phyloP scores from a whole-genome alignment of 176 grass and related monocot genomes.

The Zea luxurians region DNA sequence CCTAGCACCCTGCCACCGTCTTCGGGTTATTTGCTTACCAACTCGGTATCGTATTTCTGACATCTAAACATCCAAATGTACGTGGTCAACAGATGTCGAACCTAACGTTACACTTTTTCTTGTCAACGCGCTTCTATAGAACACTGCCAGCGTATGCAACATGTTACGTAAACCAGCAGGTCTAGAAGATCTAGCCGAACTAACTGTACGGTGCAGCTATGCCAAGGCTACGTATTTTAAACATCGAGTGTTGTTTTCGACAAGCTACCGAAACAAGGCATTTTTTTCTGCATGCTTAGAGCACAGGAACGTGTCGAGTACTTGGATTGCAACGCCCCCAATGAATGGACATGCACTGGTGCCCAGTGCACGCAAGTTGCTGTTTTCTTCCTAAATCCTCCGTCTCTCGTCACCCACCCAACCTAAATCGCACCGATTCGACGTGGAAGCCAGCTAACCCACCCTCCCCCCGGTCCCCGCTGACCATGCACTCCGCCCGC shows the following conservation, averaged over 20 bases:
- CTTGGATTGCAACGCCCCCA: not conserved
- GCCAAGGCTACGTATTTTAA: not conserved
- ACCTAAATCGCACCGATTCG: slow-evolving; percentile 48
- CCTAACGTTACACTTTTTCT: not conserved
- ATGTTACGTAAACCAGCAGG: no score
- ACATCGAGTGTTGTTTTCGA: not conserved
- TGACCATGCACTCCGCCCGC: slow-evolving; percentile 8
- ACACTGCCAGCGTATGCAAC: not conserved
- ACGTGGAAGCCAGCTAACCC: slow-evolving; percentile 67
- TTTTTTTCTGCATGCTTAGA: no score
- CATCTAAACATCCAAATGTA: not conserved
- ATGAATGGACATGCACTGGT: not conserved
- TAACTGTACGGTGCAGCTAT: not conserved
- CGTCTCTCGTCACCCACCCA: slow-evolving; percentile 50
- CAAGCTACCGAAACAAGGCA: not conserved
- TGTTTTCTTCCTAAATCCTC: not conserved
- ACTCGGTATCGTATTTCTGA: not conserved
- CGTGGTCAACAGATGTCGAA: not conserved
- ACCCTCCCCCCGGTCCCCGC: slow-evolving; percentile 32
- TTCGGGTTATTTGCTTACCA: not conserved
- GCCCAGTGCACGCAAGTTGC: not conserved
- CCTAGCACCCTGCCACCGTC: no score
- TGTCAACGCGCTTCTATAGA: not conserved
- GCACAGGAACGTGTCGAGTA: not conserved
- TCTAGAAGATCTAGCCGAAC: slow-evolving; percentile 17